phyloP scores from a whole-genome alignment of 352 stramenopile genomes.

The Globisporangium orthogonon region DNA sequence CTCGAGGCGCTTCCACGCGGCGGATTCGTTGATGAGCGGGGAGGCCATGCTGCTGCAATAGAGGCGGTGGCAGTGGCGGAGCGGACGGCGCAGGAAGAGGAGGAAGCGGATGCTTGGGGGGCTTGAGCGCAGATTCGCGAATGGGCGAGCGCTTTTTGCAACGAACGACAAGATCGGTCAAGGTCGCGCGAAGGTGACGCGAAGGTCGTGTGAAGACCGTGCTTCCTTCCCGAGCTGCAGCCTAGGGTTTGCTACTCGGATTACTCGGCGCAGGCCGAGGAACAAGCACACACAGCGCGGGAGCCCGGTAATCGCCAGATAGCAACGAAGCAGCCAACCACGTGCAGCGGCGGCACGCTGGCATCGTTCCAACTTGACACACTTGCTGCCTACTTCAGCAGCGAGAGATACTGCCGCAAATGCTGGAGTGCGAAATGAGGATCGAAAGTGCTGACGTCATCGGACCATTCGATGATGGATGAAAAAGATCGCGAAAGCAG shows the following conservation, averaged over 20 bases:
- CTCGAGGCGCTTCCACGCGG: constrained; percentile 65
- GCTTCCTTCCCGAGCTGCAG: no score
- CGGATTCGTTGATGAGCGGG: constrained; percentile 60
- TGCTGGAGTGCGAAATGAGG: no score
- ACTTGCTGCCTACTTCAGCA: no score
- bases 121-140: constrained; percentile 14
- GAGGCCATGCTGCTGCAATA: constrained; percentile 2
- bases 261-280: background rate
- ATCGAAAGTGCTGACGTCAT: no score
- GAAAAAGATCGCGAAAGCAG: no score
- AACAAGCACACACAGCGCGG: no score
- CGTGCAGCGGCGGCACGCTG: no score
- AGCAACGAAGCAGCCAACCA: no score
- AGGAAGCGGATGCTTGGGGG: constrained; percentile 17
- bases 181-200: background rate
- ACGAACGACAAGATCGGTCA: background rate
- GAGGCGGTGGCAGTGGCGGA: background rate
- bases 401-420: no score
- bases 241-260: background rate
- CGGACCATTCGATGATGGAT: no score
- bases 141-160: background rate
- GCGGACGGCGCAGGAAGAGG: constrained; percentile 2
- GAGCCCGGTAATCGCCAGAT: no score
- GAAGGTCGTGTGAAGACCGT: background rate
- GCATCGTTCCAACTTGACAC: no score